phyloP scores from a whole-genome alignment of 805 yeast genomes.

The Sungouiella thailandica region DNA sequence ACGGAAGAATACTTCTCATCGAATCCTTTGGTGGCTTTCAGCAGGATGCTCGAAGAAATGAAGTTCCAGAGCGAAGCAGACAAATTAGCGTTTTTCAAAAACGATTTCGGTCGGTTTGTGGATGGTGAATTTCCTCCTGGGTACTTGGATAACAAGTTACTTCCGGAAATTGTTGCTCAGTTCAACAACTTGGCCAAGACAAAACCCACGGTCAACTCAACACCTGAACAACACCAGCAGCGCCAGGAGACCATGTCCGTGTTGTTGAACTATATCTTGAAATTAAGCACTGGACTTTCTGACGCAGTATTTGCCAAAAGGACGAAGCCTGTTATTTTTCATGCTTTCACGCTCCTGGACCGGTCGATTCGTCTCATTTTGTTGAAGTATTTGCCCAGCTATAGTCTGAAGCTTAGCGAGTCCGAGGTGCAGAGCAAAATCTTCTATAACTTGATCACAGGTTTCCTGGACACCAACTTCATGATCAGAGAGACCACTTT shows the following conservation, averaged over 20 bases:
- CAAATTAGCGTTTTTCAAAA: conserved; percentile 41
- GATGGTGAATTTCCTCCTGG: conserved; percentile 41
- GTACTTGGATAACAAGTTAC: conserved; percentile 51
- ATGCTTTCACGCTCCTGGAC: conserved; percentile 62
- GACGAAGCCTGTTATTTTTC: conserved; percentile 60
- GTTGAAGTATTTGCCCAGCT: conserved; percentile 56
- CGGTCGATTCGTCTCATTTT: conserved; percentile 73
- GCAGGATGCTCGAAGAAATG: conserved; percentile 51
- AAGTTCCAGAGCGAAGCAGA: conserved; percentile 50
- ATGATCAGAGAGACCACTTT: conserved; percentile 79
- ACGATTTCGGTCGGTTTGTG: conserved; percentile 22
- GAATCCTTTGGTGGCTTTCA: conserved; percentile 48
- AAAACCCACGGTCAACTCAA: conserved; percentile 22
- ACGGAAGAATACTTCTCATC: conserved; percentile 21
- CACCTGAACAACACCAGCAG: conserved; percentile 25
- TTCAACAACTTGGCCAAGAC: conserved; percentile 20
- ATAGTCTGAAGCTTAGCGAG: conserved; percentile 46
- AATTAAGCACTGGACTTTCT: conserved; percentile 24
- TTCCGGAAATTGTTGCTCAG: conserved; percentile 65
- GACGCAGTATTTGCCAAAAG: conserved; percentile 32
- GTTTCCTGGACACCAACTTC: conserved; percentile 80
- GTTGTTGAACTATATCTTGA: conserved; percentile 39
- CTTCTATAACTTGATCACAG: conserved; percentile 65
- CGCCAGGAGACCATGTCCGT: conserved; percentile 35
- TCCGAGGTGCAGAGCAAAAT: conserved; percentile 65